A percentile compares a stretch with the other conserved stretches of the same genome.
Conservation (phyloP, 2,329 filamentous ascomycete species). For the Sclerotinia glacialis region DNA sequence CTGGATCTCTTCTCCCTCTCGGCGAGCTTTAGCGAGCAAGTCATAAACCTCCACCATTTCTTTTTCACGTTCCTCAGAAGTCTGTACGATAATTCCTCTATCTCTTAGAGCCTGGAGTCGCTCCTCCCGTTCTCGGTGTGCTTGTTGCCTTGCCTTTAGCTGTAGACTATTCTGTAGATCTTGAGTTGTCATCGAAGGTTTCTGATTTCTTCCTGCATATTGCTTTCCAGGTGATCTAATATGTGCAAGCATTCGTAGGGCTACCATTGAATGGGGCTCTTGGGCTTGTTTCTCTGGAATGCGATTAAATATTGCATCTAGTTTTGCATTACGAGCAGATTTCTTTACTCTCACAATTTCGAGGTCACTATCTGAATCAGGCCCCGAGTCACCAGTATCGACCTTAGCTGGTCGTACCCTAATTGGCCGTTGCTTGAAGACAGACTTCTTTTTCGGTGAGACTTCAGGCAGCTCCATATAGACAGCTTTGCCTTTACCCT, state of each 20-base stretch:
- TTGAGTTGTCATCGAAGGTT: slow-evolving; percentile 60
- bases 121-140: slow-evolving; percentile 71
- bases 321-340: slow-evolving; percentile 46
- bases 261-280: slow-evolving; percentile 62
- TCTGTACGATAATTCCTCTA: slow-evolving; percentile 79
- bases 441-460: slow-evolving; percentile 28
- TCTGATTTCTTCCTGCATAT: slow-evolving; percentile 45
- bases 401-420: slow-evolving; percentile 44
- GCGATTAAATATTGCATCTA: slow-evolving; percentile 67
- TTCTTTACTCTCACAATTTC: slow-evolving; percentile 40
- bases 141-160: slow-evolving; percentile 74
- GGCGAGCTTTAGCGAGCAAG: slow-evolving; percentile 77
- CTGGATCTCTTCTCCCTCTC: slow-evolving; percentile 76
- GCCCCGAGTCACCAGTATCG: slow-evolving; percentile 39
- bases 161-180: slow-evolving; percentile 69
- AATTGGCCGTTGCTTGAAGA: slow-evolving; percentile 38
- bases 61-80: slow-evolving; percentile 78
- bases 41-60: slow-evolving; percentile 84
- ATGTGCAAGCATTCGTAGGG: slow-evolving; percentile 71
- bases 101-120: slow-evolving; percentile 73
- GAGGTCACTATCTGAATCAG: slow-evolving; percentile 49
- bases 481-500: slow-evolving; percentile 59
- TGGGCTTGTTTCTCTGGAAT: slow-evolving; percentile 61
- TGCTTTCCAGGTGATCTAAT: slow-evolving; percentile 60
- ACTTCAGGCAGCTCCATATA: slow-evolving; percentile 30